phyloP scores from a whole-genome alignment of 352 stramenopile species.

The Elongisporangium senticosum region DNA sequence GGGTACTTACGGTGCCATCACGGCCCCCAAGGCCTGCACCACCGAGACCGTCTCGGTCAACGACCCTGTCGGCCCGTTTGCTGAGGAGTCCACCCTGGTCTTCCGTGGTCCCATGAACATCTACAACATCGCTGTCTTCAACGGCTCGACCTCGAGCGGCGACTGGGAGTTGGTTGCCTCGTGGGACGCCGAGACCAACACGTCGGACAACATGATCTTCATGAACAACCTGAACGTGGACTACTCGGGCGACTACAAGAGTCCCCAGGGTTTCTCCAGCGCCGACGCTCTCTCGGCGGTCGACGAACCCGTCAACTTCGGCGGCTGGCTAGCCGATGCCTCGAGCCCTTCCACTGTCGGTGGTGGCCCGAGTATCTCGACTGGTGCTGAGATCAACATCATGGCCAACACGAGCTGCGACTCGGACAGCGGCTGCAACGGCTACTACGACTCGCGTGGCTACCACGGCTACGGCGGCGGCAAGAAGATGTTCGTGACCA shows the following conservation, averaged over 20 bases:
- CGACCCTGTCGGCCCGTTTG: constrained; percentile 36
- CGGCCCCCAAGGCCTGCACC: constrained; percentile 22
- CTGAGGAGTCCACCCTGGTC: constrained; percentile 42
- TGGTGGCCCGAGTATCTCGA: constrained; percentile 47
- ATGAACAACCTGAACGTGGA: constrained; percentile 55
- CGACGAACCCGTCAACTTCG: constrained; percentile 20
- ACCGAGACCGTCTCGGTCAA: constrained; percentile 26
- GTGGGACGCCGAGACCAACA: constrained; percentile 23
- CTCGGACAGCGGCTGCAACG: constrained; percentile 38
- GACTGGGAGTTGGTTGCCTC: constrained; percentile 37
- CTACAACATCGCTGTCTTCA: constrained; percentile 52
- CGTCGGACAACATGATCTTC: constrained; percentile 40
- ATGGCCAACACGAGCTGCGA: constrained; percentile 53
- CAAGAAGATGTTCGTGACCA: constrained; percentile 75
- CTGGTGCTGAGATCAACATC: constrained; percentile 68
- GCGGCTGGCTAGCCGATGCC: constrained; percentile 39
- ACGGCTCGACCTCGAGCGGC: constrained; percentile 10
- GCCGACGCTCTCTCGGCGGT: constrained; percentile 21
- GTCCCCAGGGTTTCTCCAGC: constrained; percentile 34
- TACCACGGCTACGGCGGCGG: constrained; percentile 63
- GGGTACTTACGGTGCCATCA: constrained; percentile 42
- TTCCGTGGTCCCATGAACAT: constrained; percentile 51
- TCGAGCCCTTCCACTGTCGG: constrained; percentile 26
- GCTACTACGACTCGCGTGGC: constrained; percentile 56
- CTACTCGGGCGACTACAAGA: constrained; percentile 30